These are phyloP conservation scores for Kurtzmaniella cleridarum DNA, from an alignment of 805 yeast genomes.

Conservation along the genomic window DNA sequence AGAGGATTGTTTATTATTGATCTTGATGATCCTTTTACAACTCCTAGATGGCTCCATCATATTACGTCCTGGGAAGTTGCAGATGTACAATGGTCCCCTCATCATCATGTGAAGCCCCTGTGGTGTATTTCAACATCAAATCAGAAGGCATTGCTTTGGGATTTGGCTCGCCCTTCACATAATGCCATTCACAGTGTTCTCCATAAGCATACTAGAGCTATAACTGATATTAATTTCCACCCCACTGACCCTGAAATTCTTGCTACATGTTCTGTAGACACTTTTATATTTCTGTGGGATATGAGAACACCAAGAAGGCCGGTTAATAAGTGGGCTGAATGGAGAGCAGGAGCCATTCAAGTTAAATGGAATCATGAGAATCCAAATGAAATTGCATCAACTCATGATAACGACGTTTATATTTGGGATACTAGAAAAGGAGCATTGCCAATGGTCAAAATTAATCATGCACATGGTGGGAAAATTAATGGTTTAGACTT, in stretches of 20 bases:
- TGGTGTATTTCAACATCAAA: constrained; percentile 95
- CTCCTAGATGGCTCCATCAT: constrained; percentile 92
- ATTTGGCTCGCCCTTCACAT: constrained; percentile 63
- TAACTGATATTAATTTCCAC: constrained; percentile 92
- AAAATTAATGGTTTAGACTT: constrained; percentile 89
- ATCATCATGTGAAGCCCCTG: constrained; percentile 63
- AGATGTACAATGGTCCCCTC: constrained; percentile 98
- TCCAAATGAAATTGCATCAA: constrained; percentile 72
- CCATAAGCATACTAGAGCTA: constrained; percentile 89
- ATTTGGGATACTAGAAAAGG: constrained; percentile 90
- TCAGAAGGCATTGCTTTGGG: constrained; percentile 95
- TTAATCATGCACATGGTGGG: constrained; percentile 69
- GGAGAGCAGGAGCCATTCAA: constrained; percentile 92
- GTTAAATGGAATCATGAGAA: constrained; percentile 87
- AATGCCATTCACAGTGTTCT: constrained; percentile 79
- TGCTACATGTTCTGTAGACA: constrained; percentile 92
- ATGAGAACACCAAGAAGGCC: constrained; percentile 75
- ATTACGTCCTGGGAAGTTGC: constrained; percentile 97
- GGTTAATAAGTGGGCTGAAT: constrained; percentile 77
- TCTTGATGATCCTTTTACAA: constrained; percentile 89
- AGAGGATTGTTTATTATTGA: constrained; percentile 87
- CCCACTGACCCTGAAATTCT: constrained; percentile 78
- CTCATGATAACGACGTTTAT: constrained; percentile 76
- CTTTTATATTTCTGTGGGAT: constrained; percentile 88
- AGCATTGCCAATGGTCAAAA: constrained; percentile 61